Conservation (phyloP, 805 yeast species). For the Hemisphaericaspora nanyangensis region DNA sequence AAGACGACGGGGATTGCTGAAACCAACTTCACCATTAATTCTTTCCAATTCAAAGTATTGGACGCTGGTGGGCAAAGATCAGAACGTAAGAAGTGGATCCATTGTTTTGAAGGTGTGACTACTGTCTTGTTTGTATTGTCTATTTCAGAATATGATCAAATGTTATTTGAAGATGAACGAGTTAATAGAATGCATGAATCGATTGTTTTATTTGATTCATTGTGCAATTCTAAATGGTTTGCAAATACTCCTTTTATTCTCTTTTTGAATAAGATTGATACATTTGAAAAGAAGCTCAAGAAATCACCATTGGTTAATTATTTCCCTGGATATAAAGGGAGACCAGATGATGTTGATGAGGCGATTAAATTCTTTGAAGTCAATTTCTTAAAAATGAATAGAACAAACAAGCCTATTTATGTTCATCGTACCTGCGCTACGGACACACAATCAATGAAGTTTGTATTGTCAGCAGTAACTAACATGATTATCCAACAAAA, state of each 20-base stretch:
- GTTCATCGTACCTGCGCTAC: slow-evolving; percentile 96
- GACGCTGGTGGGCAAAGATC: slow-evolving; percentile 98
- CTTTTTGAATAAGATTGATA: slow-evolving; percentile 84
- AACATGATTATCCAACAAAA: slow-evolving; percentile 86
- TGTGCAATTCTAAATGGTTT: slow-evolving; percentile 86
- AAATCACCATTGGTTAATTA: slow-evolving; percentile 63
- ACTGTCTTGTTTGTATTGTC: slow-evolving; percentile 87
- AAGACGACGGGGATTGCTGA: slow-evolving; percentile 96
- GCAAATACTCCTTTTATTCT: slow-evolving; percentile 80
- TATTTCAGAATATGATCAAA: slow-evolving; percentile 88
- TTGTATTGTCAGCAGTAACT: slow-evolving; percentile 87
- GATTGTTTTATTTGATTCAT: slow-evolving; percentile 73
- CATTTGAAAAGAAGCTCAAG: slow-evolving; percentile 67
- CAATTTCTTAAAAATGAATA: slow-evolving; percentile 60
- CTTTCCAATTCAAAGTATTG: slow-evolving; percentile 66
- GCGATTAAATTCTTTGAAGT: slow-evolving; percentile 70
- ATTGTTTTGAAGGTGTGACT: slow-evolving; percentile 86
- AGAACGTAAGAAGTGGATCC: slow-evolving; percentile 92
- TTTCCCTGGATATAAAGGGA: slow-evolving; percentile 76
- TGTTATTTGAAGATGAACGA: slow-evolving; percentile 81
- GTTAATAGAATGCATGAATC: slow-evolving; percentile 92
- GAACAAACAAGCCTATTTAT: slow-evolving; percentile 72
- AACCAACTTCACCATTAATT: slow-evolving; percentile 64
- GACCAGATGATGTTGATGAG: slow-evolving; percentile 56
- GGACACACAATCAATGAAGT: slow-evolving; percentile 82